phyloP scores from a whole-genome alignment of 2,329 filamentous ascomycete species.

The Aspergillus proliferans region DNA sequence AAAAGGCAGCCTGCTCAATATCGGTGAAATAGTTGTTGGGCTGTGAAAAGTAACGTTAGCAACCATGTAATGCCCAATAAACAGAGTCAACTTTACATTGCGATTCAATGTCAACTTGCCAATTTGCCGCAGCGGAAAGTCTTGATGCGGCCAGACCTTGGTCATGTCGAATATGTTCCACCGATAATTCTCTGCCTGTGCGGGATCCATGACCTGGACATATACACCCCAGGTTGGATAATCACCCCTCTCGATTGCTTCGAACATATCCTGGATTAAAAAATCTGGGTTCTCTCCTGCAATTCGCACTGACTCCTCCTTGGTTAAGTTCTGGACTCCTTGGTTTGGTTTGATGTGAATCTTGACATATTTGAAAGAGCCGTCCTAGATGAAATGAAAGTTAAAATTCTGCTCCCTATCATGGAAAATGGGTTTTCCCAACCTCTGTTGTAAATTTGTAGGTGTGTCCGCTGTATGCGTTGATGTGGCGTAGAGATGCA shows the following conservation, averaged over 20 bases:
- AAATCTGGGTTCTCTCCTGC: conserved; percentile 69
- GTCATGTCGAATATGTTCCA: conserved; percentile 80
- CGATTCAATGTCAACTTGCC: conserved; percentile 70
- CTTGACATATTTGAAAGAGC: conserved; percentile 57
- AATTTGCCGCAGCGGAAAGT: conserved; percentile 66
- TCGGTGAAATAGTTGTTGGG: conserved; percentile 59
- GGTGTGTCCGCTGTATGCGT: conserved; percentile 61
- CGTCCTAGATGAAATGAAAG: conserved; percentile 35
- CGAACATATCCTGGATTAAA: conserved; percentile 66
- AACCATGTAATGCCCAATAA: not conserved
- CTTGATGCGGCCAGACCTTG: conserved; percentile 74
- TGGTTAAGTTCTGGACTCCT: conserved; percentile 47
- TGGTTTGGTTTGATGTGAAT: conserved; percentile 41
- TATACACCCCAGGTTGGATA: conserved; percentile 73
- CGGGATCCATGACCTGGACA: conserved; percentile 66
- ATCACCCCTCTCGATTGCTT: conserved; percentile 63
- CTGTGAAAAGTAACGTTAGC: conserved; percentile 5
- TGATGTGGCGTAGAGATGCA: conserved; percentile 55
- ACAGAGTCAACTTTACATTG: conserved; percentile 44
- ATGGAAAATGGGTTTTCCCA: not conserved
- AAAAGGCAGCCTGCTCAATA: conserved; percentile 63
- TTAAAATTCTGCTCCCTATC: not conserved
- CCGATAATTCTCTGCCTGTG: conserved; percentile 66
- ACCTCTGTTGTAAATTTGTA: conserved; percentile 55
- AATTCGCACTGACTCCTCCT: conserved; percentile 66